phyloP scores from a whole-genome alignment of 305 asterid species.

The Rubia tinctorum region DNA sequence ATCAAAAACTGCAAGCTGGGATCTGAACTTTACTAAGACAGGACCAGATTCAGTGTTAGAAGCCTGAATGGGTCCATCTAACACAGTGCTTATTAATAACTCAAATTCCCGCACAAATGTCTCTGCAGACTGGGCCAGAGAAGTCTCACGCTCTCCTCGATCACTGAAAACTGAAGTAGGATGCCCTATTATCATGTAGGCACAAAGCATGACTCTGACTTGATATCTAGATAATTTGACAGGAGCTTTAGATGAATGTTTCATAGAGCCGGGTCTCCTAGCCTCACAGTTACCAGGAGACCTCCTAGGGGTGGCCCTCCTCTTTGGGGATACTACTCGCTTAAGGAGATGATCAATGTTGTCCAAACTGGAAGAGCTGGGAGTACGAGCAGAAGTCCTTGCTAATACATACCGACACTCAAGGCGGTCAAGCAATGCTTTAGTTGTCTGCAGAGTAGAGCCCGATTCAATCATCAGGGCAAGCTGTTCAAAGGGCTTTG shows the following conservation, averaged over 20 bases:
- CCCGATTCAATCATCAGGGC: conserved; percentile 70
- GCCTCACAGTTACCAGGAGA: conserved; percentile 30
- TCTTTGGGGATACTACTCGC: conserved; percentile 68
- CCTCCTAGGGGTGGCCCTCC: conserved; percentile 52
- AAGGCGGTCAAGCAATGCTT: conserved; percentile 76
- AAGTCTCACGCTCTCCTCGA: conserved; percentile 75
- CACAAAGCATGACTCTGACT: conserved; percentile 85
- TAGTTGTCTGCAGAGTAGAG: conserved; percentile 53
- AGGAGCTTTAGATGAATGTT: conserved; percentile 35
- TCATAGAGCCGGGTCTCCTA: conserved; percentile 27
- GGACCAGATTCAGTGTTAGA: conserved; percentile 37
- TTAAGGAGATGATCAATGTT: conserved; percentile 93
- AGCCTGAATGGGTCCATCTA: conserved; percentile 52
- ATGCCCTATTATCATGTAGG: conserved; percentile 88
- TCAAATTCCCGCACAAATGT: conserved; percentile 72
- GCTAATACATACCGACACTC: conserved; percentile 60
- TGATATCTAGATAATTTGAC: conserved; percentile 72
- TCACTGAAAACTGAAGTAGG: conserved; percentile 94
- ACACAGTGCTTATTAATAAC: conserved; percentile 52
- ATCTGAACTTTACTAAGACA: conserved; percentile 44
- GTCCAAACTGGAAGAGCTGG: conserved; percentile 43
- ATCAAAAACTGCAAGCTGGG: conserved; percentile 82
- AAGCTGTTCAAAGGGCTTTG: conserved; percentile 90
- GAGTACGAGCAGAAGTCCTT: conserved; percentile 27
- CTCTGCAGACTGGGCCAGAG: conserved; percentile 72